Evolutionary conservation across 805 yeast genomes (phyloP), one percentile per base, ranked within the genome.

Genomic region (Schwanniomyces occidentalis): DNA sequence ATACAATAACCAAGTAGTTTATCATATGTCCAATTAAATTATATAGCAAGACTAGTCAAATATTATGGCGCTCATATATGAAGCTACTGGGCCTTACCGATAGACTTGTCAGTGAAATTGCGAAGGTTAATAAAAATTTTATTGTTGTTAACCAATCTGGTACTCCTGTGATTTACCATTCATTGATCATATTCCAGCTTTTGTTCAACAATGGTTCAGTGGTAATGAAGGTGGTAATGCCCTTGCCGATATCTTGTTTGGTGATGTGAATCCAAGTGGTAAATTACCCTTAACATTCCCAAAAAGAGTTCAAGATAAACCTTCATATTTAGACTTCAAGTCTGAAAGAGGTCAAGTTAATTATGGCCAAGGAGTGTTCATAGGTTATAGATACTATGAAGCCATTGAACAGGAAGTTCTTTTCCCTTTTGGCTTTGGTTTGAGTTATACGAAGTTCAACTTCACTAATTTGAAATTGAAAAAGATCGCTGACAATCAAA

Each of bases 361-460:
- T 35, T 80, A 80, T 46, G 84, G 85, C 37, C 86, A 80, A 54
- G 84, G 78, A 48, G 73, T 80, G 29, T 80, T 65, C 51, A 75
- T 80, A 32, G 86, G 85, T 16, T 79, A 80, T 62, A 62, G 78
- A 39, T 77, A 59, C 61, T 81, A 76, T 54, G 84, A 80, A 47
- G 73, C 72, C 54, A 50, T 61, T 24, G 65, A 70, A 42, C 58
- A 53, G 24, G 64, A 65, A 17, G 78, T 75, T 6, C 60, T 72
- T 30, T 80, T 70, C 63, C 80, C 84, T 26, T 80, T 80, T 55
- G 85, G 85, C 3, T 66, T 55, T 46, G 85, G 85, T 30, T 65
- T 79, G 40, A 77, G 85, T 2, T 80, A 78, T 59, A 71, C 84
- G 12, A 45, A 64, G 0, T 80, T 78, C 46, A 59, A 53, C 21